Percentiles rank a stretch among this genome's conserved stretches.
Conservation (phyloP, 2,329 filamentous ascomycete genomes). For the Fusarium sp. region DNA sequence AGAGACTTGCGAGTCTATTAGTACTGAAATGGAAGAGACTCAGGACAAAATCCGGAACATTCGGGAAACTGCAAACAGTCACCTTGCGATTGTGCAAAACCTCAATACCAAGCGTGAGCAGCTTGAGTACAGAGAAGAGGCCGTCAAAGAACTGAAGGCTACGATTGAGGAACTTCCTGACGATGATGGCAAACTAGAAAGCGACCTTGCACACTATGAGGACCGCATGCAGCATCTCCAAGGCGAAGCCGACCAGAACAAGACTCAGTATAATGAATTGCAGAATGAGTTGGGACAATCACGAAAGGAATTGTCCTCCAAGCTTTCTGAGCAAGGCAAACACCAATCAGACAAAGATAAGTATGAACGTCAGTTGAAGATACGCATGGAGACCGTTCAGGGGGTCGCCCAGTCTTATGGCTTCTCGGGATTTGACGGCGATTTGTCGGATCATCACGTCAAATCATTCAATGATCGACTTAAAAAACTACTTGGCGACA, state of each 20-base stretch:
- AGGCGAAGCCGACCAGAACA: constrained; percentile 73
- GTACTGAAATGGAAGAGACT: constrained; percentile 72
- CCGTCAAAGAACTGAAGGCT: constrained; percentile 75
- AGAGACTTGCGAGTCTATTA: constrained; percentile 69
- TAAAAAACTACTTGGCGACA: constrained; percentile 80
- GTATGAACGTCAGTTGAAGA: constrained; percentile 82
- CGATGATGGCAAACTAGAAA: constrained; percentile 80
- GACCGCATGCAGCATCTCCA: constrained; percentile 76
- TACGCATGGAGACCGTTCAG: constrained; percentile 80
- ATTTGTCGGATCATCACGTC: constrained; percentile 80
- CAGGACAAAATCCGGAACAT: constrained; percentile 72
- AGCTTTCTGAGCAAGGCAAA: constrained; percentile 77
- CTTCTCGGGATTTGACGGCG: constrained; percentile 86
- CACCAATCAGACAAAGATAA: constrained; percentile 88
- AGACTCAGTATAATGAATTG: constrained; percentile 75
- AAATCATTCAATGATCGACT: constrained; percentile 83
- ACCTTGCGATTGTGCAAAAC: constrained; percentile 79
- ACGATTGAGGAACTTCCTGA: constrained; percentile 84
- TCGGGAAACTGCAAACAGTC: constrained; percentile 79
- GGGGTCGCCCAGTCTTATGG: constrained; percentile 81
- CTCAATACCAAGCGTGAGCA: constrained; percentile 83
- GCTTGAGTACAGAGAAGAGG: constrained; percentile 76
- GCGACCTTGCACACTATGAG: constrained; percentile 81
- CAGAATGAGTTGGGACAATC: constrained; percentile 61
- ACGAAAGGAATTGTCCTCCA: constrained; percentile 63